phyloP scores from a whole-genome alignment of 306 rosid genomes.

The Prunus davidiana region DNA sequence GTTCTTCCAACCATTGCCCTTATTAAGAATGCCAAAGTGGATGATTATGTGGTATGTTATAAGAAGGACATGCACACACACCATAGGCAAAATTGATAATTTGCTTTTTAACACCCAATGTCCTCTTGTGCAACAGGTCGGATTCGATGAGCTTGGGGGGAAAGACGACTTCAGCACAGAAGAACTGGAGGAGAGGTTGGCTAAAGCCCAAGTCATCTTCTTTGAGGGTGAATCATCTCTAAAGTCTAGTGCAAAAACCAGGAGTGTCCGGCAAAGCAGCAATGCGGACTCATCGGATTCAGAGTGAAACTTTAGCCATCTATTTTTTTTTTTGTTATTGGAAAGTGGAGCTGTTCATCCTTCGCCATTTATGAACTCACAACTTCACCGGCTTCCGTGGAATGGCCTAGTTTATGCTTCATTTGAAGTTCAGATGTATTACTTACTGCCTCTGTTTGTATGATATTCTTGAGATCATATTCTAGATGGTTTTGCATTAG shows the following conservation, averaged over 20 bases:
- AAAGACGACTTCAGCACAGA: conserved; percentile 90
- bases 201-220: conserved; percentile 76
- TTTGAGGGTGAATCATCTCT: conserved; percentile 80
- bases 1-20: conserved; percentile 97
- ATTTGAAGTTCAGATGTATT: not conserved
- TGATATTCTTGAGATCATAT: conserved; percentile 1
- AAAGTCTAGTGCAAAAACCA: conserved; percentile 43
- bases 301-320: conserved; percentile 28
- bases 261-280: conserved; percentile 66
- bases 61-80: not conserved
- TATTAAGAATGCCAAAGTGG: conserved; percentile 91
- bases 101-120: not conserved
- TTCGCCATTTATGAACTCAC: not conserved
- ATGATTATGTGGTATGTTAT: conserved; percentile 84
- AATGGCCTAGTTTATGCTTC: not conserved
- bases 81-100: not conserved
- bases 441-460: not conserved
- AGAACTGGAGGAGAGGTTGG: conserved; percentile 83
- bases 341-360: not conserved
- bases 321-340: not conserved
- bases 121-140: conserved; percentile 53
- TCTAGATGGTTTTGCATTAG: conserved; percentile 7
- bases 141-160: conserved; percentile 96
- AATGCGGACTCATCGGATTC: conserved; percentile 86
- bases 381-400: not conserved